Evolutionary conservation across 495 filamentous ascomycete genomes (phyloP), one percentile per base, ranked within the genome.

Genomic region (Penicillium diatomitis): DNA sequence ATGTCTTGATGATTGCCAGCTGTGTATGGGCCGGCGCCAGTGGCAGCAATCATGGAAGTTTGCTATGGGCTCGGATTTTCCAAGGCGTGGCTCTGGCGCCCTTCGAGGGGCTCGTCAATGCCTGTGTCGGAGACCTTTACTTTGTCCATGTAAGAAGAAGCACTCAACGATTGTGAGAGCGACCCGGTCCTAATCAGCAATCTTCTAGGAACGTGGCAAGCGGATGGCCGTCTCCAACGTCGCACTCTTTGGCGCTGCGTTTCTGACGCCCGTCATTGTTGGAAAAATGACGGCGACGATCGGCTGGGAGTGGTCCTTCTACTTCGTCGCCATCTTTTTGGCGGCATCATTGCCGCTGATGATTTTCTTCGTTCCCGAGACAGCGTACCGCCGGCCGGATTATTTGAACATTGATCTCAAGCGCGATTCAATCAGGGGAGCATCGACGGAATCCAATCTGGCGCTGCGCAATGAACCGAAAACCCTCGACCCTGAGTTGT

Each of bases 221-320:
- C 79, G 90, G 41, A 96, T 96, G 90, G 90, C 90, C 7, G 70
- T 94, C 32, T 83, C 84, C 8, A 96, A 95, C 62, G 78, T 96
- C 43, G 82, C 90, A 3, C 74, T 95, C 7, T 96, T 94, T 61
- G 90, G 90, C 1, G 88, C 89, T 5, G 88, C 90, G 4, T 96
- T 96, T 58, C 84, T 95, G 61, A 95, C 90, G 0, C 90, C 89
- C 0, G 87, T 95, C 30, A 65, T 91, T 7, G 88, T 90, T 2
- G 90, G 90, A 32, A 90, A 86, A 60, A 90, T 95, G 50, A 90
- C 89, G 20, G 67, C 76, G 39, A 72, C 73, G 0, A 75, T 96
- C 9, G 77, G 79, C 29, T 96, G 88, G 88, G 63, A 75, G 56
- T 87, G 84, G 84, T 83, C 83, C 5, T 86, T 88, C 60, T 86